Evolutionary conservation across 306 rosid species (phyloP).

Genomic region (Hylodesmum podocarpum): DNA sequence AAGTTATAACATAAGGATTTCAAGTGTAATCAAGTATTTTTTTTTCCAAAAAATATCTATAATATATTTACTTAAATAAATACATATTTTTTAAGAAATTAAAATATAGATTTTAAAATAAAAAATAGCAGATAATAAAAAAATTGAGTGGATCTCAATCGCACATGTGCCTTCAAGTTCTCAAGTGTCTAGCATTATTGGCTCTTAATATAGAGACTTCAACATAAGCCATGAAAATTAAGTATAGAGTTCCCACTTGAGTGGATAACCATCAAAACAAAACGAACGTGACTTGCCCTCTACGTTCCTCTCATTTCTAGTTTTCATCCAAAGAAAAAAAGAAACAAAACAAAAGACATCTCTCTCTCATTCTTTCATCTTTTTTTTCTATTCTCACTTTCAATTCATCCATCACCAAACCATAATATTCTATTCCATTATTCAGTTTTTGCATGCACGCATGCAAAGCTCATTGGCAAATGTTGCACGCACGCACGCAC

Average conservation of each 20-base stretch:
- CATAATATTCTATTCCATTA: neutral
- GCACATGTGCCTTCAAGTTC: neutral
- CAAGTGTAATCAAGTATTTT: too few species aligned
- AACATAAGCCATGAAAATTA: constrained; percentile 31
- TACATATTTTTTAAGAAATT: neutral
- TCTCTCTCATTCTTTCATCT: neutral
- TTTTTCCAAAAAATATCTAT: too few species aligned
- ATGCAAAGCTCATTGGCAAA: constrained; percentile 5
- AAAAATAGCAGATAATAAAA: neutral
- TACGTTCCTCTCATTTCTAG: neutral
- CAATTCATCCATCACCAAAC: neutral
- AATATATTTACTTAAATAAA: neutral
- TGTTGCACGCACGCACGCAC: constrained; percentile 5
- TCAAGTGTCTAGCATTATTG: neutral
- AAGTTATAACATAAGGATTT: neutral
- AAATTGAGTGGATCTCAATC: constrained; percentile 10
- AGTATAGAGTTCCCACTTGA: constrained; percentile 26
- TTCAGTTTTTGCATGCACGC: constrained; percentile 5
- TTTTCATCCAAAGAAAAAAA: neutral
- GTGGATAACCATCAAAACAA: constrained; percentile 38
- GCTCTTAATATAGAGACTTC: constrained; percentile 31
- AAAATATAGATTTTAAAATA: neutral
- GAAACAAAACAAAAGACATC: neutral
- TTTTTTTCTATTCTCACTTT: constrained; percentile 16
- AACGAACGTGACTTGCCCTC: constrained; percentile 21